These are phyloP conservation scores for Babesia divergens DNA, from an alignment of 169 alveolate species.

Conservation along the genomic window DNA sequence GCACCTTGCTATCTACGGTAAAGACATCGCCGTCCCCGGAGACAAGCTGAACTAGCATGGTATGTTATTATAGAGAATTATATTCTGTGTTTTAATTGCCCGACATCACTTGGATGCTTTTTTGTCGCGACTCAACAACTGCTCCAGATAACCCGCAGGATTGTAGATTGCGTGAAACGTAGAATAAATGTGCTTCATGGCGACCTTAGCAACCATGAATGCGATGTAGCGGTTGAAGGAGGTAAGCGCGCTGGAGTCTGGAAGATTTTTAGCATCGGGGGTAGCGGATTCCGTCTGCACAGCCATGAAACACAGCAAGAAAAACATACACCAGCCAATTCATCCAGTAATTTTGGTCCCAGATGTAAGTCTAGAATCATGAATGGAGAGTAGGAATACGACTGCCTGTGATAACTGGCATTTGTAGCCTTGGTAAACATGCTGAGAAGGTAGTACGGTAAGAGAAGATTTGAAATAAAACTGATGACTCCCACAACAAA, in stretches of 20 bases:
- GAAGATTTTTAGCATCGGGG: neutral
- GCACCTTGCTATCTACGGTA: conserved; percentile 86
- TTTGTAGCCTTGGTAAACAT: conserved; percentile 28
- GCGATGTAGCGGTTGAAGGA: conserved; percentile 58
- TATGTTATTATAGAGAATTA: neutral
- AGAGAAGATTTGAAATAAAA: conserved; percentile 8
- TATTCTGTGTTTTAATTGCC: neutral
- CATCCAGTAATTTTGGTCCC: neutral
- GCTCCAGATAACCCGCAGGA: conserved; percentile 40
- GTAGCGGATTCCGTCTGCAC: neutral
- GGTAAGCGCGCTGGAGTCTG: conserved; percentile 11
- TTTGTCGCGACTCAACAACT: conserved; percentile 5
- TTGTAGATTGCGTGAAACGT: conserved; percentile 35
- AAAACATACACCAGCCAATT: conserved; percentile 18
- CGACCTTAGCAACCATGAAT: conserved; percentile 42
- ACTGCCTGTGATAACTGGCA: conserved; percentile 43
- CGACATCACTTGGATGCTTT: neutral
- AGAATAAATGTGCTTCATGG: conserved; percentile 35
- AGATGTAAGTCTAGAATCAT: conserved; percentile 28
- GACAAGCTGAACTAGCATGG: conserved; percentile 77
- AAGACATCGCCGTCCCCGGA: conserved; percentile 87
- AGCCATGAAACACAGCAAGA: neutral
- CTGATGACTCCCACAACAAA: neutral
- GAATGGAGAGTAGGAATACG: conserved; percentile 46
- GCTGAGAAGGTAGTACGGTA: conserved; percentile 53